A percentile compares a stretch with the other conserved stretches of the same genome.
These are phyloP conservation scores for Cokeromyces recurvatus DNA, from an alignment of 371 early-diverging fungal species.

Conservation along the genomic window DNA sequence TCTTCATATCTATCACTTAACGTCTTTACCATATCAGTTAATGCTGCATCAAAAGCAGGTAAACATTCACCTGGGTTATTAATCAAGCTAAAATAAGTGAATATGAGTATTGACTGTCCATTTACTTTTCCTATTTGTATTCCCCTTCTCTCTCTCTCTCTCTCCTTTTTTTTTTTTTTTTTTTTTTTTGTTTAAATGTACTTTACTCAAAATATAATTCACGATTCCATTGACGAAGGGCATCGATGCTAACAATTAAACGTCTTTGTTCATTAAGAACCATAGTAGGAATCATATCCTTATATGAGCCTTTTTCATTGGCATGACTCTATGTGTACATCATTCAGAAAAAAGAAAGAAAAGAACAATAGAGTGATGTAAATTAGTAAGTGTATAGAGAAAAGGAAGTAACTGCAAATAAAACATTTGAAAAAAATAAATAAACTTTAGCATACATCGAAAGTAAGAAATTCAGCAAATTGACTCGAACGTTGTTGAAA, in stretches of 20 bases:
- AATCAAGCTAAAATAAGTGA: conserved; percentile 49
- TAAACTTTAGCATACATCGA: conserved; percentile 16
- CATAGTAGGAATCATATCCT: conserved; percentile 64
- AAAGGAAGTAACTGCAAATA: too few relatives aligned
- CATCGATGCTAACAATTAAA: conserved; percentile 85
- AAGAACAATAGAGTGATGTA: too few relatives aligned
- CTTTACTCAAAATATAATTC: conserved; percentile 65
- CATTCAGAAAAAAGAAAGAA: not conserved
- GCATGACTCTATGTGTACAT: conserved; percentile 7
- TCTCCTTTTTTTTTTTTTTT: not conserved
- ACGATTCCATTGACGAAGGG: conserved; percentile 73
- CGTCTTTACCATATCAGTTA: conserved; percentile 55
- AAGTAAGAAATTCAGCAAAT: conserved; percentile 14
- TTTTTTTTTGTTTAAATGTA: not conserved
- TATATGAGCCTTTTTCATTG: conserved; percentile 51
- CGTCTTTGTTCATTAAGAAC: conserved; percentile 61
- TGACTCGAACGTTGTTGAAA: not conserved
- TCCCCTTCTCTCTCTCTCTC: too few relatives aligned
- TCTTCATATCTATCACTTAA: conserved; percentile 20
- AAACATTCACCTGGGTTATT: conserved; percentile 79
- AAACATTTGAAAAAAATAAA: too few relatives aligned
- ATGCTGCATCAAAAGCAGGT: conserved; percentile 81
- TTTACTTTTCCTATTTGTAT: too few relatives aligned
- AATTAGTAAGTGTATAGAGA: too few relatives aligned
- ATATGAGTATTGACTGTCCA: not conserved